Conservation (phyloP, 306 rosid genomes). For the Fragaria vesca region DNA sequence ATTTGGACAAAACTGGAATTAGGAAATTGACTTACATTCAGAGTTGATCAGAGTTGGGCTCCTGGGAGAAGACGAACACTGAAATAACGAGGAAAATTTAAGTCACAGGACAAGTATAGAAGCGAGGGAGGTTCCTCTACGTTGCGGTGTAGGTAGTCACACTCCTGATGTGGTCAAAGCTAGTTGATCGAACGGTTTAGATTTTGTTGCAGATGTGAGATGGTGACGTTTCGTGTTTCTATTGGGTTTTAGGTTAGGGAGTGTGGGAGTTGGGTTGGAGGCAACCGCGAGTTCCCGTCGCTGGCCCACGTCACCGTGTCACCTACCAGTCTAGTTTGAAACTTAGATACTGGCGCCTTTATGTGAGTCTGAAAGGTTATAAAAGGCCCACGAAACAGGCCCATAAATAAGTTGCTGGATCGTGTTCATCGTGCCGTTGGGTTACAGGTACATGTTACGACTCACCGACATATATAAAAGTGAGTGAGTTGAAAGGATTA, state of each 20-base stretch:
- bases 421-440: too few species aligned
- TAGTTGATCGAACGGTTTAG: not conserved
- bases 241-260: not conserved
- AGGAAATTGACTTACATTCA: conserved; percentile 11
- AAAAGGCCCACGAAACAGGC: not conserved
- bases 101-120: not conserved
- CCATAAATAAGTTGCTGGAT: not conserved
- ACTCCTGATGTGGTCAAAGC: too few species aligned
- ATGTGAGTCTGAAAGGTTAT: not conserved
- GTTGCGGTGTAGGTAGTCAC: not conserved
- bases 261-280: not conserved
- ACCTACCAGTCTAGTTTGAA: conserved; percentile 22
- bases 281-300: not conserved
- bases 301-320: not conserved
- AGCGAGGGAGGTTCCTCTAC: not conserved
- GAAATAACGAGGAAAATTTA: conserved; percentile 6
- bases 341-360: conserved; percentile 12
- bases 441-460: too few species aligned
- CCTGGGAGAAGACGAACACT: conserved; percentile 2
- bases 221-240: conserved; percentile 1
- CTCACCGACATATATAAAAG: too few species aligned
- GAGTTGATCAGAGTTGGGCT: not conserved
- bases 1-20: not conserved
- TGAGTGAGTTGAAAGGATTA: too few species aligned
- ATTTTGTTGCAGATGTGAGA: accelerated